Percentiles rank a stretch among this genome's conserved stretches.
These are phyloP conservation scores for Fusarium sp. DNA, from an alignment of 2,329 filamentous ascomycete species.

Conservation along the genomic window DNA sequence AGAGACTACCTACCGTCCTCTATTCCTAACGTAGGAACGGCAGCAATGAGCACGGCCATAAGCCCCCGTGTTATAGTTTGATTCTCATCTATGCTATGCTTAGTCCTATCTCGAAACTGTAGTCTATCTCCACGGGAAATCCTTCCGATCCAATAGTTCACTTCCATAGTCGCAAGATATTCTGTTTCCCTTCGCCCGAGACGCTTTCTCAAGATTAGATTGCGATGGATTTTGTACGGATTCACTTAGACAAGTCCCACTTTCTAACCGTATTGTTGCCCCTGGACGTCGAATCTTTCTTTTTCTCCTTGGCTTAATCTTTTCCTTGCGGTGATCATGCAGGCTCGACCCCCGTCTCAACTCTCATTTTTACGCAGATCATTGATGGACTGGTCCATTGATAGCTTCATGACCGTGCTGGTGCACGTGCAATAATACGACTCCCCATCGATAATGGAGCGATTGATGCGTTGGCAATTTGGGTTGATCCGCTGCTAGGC, in stretches of 20 bases:
- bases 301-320: slow-evolving; percentile 24
- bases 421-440: slow-evolving; percentile 24
- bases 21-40: slow-evolving; percentile 9
- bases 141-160: slow-evolving; percentile 8
- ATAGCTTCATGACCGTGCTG: slow-evolving; percentile 23
- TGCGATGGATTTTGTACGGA: slow-evolving; percentile 1
- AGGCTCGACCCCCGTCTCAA: slow-evolving; percentile 38
- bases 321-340: slow-evolving; percentile 46
- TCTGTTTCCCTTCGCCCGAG: not conserved
- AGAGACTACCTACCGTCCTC: not conserved
- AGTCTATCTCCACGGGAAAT: slow-evolving; percentile 15
- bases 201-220: not conserved
- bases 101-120: slow-evolving; percentile 13
- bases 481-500: slow-evolving; percentile 31
- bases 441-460: slow-evolving; percentile 6
- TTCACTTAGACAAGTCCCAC: slow-evolving; percentile 16
- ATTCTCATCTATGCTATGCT: slow-evolving; percentile 6
- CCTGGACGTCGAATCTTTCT: not conserved
- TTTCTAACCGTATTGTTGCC: slow-evolving; percentile 3
- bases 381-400: slow-evolving; percentile 33
- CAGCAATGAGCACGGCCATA: slow-evolving; percentile 13
- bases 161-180: not conserved
- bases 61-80: slow-evolving; percentile 18
- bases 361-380: slow-evolving; percentile 37
- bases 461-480: slow-evolving; percentile 32